phyloP scores from a whole-genome alignment of 331 rosid species.

The Acacia concinna region DNA sequence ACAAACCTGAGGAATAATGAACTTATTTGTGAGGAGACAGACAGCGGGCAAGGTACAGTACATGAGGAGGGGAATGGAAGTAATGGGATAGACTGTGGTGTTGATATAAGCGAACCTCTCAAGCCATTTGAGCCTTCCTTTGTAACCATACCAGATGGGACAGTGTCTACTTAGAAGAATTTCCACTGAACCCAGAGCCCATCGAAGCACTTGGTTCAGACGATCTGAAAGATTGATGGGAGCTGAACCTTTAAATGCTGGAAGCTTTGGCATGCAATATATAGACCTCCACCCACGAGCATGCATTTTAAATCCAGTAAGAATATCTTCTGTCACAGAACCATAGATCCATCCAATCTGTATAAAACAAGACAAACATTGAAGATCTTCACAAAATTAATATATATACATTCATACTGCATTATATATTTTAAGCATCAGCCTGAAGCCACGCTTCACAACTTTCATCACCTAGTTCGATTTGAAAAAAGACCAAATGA shows the following conservation, averaged over 20 bases:
- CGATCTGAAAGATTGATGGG: conserved; percentile 60
- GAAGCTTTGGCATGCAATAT: conserved; percentile 54
- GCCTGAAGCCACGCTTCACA: background rate
- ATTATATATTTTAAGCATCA: background rate
- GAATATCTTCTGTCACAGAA: conserved; percentile 59
- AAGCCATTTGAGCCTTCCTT: conserved; percentile 92
- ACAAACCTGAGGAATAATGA: conserved; percentile 96
- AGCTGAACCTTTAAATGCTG: conserved; percentile 58
- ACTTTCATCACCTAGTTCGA: background rate
- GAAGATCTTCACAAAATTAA: background rate
- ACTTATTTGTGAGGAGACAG: conserved; percentile 95
- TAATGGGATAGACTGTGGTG: conserved; percentile 94
- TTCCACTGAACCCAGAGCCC: conserved; percentile 98
- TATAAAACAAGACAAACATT: conserved; percentile 22
- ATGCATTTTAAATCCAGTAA: conserved; percentile 59
- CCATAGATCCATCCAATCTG: conserved; percentile 65
- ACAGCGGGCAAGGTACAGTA: conserved; percentile 95
- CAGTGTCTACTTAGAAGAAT: conserved; percentile 94
- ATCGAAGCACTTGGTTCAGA: conserved; percentile 96
- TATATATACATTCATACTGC: background rate
- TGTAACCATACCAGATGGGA: conserved; percentile 97
- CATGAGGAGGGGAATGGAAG: conserved; percentile 85
- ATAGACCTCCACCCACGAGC: conserved; percentile 57
- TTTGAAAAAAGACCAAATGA: conserved; percentile 1
- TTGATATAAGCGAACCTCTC: conserved; percentile 88